Conservation (phyloP, 1,139 yeast species). For the Geotrichum reessii region DNA sequence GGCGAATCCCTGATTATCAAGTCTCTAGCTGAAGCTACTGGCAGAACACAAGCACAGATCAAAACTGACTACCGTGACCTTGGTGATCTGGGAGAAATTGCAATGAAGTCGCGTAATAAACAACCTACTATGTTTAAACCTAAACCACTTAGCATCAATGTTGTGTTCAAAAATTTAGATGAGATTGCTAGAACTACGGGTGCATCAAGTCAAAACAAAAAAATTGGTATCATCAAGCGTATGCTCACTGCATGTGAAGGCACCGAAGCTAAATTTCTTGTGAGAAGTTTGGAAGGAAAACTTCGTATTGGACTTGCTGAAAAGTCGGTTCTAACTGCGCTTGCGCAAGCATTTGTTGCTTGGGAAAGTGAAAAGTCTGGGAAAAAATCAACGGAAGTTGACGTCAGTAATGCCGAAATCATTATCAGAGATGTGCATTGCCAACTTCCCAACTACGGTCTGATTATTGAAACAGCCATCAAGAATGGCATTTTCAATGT, state of each 20-base stretch:
- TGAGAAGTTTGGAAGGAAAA: constrained; percentile 88
- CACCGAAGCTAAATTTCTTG: constrained; percentile 84
- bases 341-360: constrained; percentile 75
- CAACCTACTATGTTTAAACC: constrained; percentile 96
- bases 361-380: constrained; percentile 43
- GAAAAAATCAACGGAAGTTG: constrained; percentile 22
- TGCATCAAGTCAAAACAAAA: constrained; percentile 72
- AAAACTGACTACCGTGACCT: constrained; percentile 67
- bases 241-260: constrained; percentile 83
- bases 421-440: constrained; percentile 79
- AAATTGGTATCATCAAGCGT: constrained; percentile 70
- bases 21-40: constrained; percentile 87
- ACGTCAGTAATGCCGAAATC: constrained; percentile 56
- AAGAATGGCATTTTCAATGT: constrained; percentile 62
- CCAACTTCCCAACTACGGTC: constrained; percentile 85
- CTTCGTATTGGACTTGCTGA: constrained; percentile 91
- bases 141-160: constrained; percentile 62
- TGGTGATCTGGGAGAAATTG: constrained; percentile 91
- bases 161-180: constrained; percentile 68
- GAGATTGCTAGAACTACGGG: constrained; percentile 78
- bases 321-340: constrained; percentile 75
- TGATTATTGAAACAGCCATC: constrained; percentile 61
- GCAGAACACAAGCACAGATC: constrained; percentile 64
- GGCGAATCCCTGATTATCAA: constrained; percentile 86
- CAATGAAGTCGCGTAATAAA: constrained; percentile 71